Base-by-base conservation (phyloP, 495 filamentous ascomycete genomes). In the Baudoinia panamericana region DNA sequence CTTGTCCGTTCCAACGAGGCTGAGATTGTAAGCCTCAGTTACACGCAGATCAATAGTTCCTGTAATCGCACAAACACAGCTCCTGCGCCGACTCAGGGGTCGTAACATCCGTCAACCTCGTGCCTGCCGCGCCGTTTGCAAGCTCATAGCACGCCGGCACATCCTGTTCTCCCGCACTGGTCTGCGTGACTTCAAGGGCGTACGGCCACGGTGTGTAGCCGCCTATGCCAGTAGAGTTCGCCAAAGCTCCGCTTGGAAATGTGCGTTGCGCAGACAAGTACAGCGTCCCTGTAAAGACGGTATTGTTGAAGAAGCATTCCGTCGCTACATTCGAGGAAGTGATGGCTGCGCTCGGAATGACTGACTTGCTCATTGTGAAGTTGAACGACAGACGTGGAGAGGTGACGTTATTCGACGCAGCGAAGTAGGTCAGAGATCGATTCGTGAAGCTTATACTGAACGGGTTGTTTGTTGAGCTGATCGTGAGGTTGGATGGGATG, bases 301-400 rank as follows among this genome's bases (percentile, higher is more conserved):
- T 75, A 26, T 53, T 39, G 39, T 66, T 67, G 57, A 63, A 77
- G 45, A 58, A 64, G 57, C 74, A 76, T 13, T 56, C 61, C 1
- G 57, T 50, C 6, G 56, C 28, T 13, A 46, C 36, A 19, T 41
- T 40, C 36, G 60, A 54, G 25, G 41, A 40, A n/a, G 51, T 57
- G 7, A 70, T 41, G 36, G 39, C 31, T n/a, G 50, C 30, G 15
- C 33, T 38, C 0, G 71, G 65, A 2, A 59, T 57, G 11, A 71
- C 68, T 0, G 42, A 44, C 50, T 72, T 72, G 1, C 58, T 48
- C 44, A 64, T 52, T 0, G 46, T 52, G 11, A 69, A 52, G n/a
- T 56, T 60, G 51, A 77, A 74, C 3, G 44, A 51, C 41, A 71
- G 71, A 15, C 65, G 61, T 48, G 76, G 71, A 10, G 36, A 32